Conservation (phyloP, 805 yeast species). For the Yarrowia divulgata region DNA sequence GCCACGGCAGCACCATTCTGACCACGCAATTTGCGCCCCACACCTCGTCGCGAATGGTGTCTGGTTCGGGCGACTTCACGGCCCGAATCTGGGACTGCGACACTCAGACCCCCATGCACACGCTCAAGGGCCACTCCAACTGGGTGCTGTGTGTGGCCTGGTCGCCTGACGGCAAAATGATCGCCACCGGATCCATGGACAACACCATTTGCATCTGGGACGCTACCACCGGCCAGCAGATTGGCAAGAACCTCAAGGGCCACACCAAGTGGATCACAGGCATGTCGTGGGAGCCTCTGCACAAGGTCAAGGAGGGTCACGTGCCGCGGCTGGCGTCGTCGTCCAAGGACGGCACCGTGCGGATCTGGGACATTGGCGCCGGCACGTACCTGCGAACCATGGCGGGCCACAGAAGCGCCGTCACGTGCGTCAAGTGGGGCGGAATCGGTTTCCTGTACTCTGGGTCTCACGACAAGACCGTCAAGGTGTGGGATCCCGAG, state of each 20-base stretch:
- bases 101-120: conserved; percentile 87
- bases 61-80: conserved; percentile 96
- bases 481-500: conserved; percentile 86
- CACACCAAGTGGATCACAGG: conserved; percentile 91
- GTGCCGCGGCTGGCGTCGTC: conserved; percentile 79
- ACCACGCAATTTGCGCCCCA: conserved; percentile 94
- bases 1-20: conserved; percentile 92
- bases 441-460: conserved; percentile 85
- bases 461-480: conserved; percentile 93
- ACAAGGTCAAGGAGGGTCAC: conserved; percentile 65
- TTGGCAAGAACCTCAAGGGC: conserved; percentile 79
- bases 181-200: conserved; percentile 98
- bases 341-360: conserved; percentile 89
- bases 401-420: conserved; percentile 88
- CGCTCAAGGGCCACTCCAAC: conserved; percentile 82
- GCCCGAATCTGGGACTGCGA: conserved; percentile 97
- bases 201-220: conserved; percentile 89
- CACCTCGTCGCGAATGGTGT: conserved; percentile 81
- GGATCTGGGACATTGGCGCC: conserved; percentile 84
- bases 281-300: conserved; percentile 93
- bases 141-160: conserved; percentile 94
- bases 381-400: conserved; percentile 72
- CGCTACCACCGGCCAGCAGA: conserved; percentile 69
- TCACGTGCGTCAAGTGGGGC: conserved; percentile 97
- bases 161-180: conserved; percentile 88